Conservation (phyloP, 176 grass and related monocot species). For the Raddia guianensis region DNA sequence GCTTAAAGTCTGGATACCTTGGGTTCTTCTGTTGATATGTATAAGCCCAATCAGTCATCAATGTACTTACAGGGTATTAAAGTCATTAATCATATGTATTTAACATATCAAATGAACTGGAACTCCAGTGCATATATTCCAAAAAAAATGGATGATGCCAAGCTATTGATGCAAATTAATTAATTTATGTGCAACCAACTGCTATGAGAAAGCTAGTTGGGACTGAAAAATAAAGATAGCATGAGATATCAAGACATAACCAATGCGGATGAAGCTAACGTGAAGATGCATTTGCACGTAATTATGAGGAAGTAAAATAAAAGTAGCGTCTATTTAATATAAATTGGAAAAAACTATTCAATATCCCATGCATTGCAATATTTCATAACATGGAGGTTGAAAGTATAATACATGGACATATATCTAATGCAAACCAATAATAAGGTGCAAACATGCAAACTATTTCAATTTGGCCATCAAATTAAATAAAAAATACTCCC, state of each 20-base stretch:
- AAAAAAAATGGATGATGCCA: not conserved
- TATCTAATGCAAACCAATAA: not conserved
- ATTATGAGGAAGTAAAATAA: slow-evolving; percentile 5
- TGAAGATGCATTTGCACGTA: not conserved
- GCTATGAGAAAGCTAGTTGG: not conserved
- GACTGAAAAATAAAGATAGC: not conserved
- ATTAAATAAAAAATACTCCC: no score
- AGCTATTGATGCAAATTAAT: slow-evolving; percentile 33
- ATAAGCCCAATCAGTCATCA: slow-evolving; percentile 5
- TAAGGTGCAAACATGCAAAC: not conserved
- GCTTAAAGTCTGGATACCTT: slow-evolving; percentile 72
- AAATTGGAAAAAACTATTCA: not conserved
- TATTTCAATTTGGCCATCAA: not conserved
- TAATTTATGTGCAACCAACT: slow-evolving; percentile 11
- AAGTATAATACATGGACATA: no score
- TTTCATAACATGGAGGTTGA: not conserved
- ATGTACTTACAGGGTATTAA: not conserved
- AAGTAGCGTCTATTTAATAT: not conserved
- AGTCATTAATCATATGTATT: not conserved
- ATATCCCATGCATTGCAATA: not conserved
- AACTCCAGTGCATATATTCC: not conserved
- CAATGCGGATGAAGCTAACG: slow-evolving; percentile 8
- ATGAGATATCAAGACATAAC: slow-evolving; percentile 6
- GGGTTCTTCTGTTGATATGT: slow-evolving; percentile 63
- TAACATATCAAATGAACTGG: slow-evolving; percentile 15